Evolutionary conservation across 805 yeast genomes (phyloP), one percentile per base, ranked within the genome.

Genomic region (Tetrapisispora nanseiensis): DNA sequence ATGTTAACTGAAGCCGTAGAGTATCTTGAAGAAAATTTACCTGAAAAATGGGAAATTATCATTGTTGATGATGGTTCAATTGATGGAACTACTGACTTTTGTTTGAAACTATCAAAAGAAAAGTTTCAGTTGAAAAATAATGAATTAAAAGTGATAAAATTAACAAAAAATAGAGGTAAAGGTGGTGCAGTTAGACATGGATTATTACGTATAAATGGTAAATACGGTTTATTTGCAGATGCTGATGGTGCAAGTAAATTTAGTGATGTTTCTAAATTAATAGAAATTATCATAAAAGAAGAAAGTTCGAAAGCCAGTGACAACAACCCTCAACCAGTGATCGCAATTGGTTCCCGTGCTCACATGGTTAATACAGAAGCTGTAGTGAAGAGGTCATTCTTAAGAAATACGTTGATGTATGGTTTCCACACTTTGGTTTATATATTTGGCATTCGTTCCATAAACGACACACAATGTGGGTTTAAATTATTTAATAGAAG

Each of bases 111-210:
- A 59, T 72, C 76, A 1, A 49, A 56, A 7, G 51, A 63, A 8
- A 66, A 72, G 37, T 70, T 72, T 46, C 59, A 67, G 3, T 60
- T 79, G 29, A 44, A 59, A 29, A 80, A 85, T 0, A 82, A 78
- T 39, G 72, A 72, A 41, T 53, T 92, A 55, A 70, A 90, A 51
- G 87, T 86, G 34, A 70, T 85, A n/a, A 72, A 71, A 50, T 70
- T 92, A 47, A 75, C 64, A 20, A 61, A 75, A 48, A 92, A 92
- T 61, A 72, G 98, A 53, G 98, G 98, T 21, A 90, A 90, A 65
- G 94, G 94, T 28, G 96, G 97, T 11, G 98, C 97, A 0, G 97
- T 92, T 0, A 78, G 94, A 15, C 97, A 90, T 62, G 98, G 98
- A 6, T 65, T 92, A 61, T 74, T 80, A 52, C 78, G 77, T 53